These are phyloP conservation scores for Babesia sp. DNA, from an alignment of 169 alveolate genomes.

Conservation along the genomic window DNA sequence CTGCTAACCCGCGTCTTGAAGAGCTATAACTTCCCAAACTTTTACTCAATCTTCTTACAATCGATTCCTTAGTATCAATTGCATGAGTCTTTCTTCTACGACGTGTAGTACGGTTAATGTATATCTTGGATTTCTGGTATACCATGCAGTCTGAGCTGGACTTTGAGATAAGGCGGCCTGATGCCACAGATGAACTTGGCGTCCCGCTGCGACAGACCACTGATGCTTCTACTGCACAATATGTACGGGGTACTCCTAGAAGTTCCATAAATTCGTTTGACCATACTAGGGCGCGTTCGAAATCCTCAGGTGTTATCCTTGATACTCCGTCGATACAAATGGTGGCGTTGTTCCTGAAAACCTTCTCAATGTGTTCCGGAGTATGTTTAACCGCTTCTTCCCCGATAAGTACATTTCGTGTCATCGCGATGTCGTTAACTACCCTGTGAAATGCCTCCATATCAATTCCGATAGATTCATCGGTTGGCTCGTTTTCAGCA, in stretches of 20 bases:
- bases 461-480: conserved; percentile 1
- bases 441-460: conserved; percentile 42
- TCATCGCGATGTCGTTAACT: conserved; percentile 38
- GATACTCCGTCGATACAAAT: conserved; percentile 28
- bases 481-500: background rate
- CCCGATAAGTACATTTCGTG: conserved; percentile 30
- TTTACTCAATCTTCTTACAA: conserved; percentile 13
- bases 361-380: conserved; percentile 16
- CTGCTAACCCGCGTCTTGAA: conserved; percentile 67
- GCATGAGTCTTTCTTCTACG: conserved; percentile 3
- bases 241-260: conserved; percentile 34
- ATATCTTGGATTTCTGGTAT: conserved; percentile 18
- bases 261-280: conserved; percentile 53
- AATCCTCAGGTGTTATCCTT: conserved; percentile 53
- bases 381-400: background rate
- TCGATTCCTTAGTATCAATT: background rate
- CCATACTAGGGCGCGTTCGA: conserved; percentile 39
- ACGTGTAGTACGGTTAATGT: conserved; percentile 32
- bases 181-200: background rate
- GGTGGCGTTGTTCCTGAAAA: conserved; percentile 34
- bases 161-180: background rate
- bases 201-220: background rate
- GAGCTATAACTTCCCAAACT: background rate
- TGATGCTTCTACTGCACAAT: conserved; percentile 56
- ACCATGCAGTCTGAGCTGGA: conserved; percentile 3